Evolutionary conservation across 345 rosid genomes (phyloP).

Genomic region (Cardamine chenopodiifolia): DNA sequence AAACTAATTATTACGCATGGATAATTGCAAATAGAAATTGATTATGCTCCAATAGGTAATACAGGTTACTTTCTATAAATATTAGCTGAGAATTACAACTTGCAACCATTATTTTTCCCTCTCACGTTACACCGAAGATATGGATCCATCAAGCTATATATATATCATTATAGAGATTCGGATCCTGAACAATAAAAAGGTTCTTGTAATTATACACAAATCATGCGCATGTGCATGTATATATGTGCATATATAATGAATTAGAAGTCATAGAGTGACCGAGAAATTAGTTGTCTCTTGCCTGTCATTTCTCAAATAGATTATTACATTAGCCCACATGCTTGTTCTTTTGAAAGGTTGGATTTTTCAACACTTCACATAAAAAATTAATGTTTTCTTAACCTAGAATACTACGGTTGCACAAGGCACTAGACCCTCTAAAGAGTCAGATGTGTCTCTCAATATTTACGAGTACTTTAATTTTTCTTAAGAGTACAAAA

Average conservation of each 20-base stretch:
- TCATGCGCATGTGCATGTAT: conserved; percentile 25
- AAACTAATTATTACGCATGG: not conserved
- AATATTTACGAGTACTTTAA: not conserved
- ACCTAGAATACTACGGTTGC: conserved; percentile 4
- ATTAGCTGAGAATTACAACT: not conserved
- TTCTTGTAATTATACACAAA: not conserved
- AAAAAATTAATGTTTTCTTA: not conserved
- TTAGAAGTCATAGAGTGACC: not conserved
- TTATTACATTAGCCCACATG: conserved; percentile 35
- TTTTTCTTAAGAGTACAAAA: not conserved
- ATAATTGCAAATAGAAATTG: not conserved
- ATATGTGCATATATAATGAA: too few species aligned
- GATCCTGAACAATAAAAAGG: not conserved
- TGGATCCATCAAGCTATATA: conserved; percentile 19
- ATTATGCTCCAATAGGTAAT: not conserved
- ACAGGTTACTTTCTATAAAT: not conserved
- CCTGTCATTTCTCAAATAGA: conserved; percentile 31
- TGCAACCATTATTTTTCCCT: not conserved
- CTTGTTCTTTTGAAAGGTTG: conserved; percentile 10
- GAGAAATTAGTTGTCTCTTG: conserved; percentile 10
- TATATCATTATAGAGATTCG: not conserved
- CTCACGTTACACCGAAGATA: conserved; percentile 13
- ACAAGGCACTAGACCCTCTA: conserved; percentile 17
- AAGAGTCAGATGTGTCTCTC: not conserved
- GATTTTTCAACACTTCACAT: conserved; percentile 20